phyloP scores from a whole-genome alignment of 352 stramenopile species.

The Globisporangium cystogenes region DNA sequence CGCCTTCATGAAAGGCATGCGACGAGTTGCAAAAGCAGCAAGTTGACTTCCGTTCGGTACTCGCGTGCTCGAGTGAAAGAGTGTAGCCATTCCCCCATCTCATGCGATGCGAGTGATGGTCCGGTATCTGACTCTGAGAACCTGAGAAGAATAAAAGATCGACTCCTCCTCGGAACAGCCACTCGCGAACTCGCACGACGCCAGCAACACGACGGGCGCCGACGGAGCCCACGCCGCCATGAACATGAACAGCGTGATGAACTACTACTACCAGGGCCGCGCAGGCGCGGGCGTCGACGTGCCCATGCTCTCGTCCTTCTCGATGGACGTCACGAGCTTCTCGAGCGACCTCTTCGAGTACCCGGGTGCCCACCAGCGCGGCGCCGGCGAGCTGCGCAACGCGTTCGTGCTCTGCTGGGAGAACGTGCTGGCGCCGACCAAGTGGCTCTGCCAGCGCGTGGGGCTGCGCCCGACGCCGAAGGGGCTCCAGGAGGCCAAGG shows the following conservation, averaged over 20 bases:
- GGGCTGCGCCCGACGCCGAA: constrained; percentile 31
- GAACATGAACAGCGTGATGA: constrained; percentile 24
- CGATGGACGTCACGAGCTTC: constrained; percentile 50
- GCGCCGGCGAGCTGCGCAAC: constrained; percentile 25
- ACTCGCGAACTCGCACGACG: not conserved
- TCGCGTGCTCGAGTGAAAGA: not conserved
- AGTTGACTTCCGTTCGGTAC: no score
- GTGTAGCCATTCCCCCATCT: not conserved
- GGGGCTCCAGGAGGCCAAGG: constrained; percentile 41
- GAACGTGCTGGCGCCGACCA: constrained; percentile 52
- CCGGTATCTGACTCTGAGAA: no score
- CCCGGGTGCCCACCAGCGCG: constrained; percentile 19
- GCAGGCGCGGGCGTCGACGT: constrained; percentile 2
- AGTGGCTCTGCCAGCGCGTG: constrained; percentile 57
- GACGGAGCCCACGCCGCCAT: not conserved
- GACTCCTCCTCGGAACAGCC: no score
- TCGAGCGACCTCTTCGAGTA: constrained; percentile 57
- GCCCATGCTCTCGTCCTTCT: constrained; percentile 53
- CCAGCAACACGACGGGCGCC: not conserved
- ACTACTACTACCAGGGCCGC: constrained; percentile 28
- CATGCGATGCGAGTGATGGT: not conserved
- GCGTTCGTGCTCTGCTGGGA: constrained; percentile 67
- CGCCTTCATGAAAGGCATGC: no score
- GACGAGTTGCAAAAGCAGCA: no score
- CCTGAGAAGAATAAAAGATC: no score